phyloP scores from a whole-genome alignment of 202 grass and related monocot genomes.

The Saccharum hybrid region DNA sequence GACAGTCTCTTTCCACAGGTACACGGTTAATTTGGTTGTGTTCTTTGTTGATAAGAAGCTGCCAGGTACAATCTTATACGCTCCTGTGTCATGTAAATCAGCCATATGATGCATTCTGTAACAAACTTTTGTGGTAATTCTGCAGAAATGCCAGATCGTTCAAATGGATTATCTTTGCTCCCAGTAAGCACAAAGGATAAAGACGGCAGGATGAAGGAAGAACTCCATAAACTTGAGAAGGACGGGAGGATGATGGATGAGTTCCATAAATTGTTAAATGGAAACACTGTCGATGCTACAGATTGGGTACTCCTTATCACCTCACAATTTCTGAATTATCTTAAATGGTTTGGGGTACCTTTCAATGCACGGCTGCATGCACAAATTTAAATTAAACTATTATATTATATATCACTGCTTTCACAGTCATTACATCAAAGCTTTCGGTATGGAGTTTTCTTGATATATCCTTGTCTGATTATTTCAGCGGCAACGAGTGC shows the following conservation, averaged over 20 bases:
- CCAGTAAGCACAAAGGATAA: constrained; percentile 82
- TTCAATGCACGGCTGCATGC: neutral
- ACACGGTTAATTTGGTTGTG: constrained; percentile 96
- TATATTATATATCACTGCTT: neutral
- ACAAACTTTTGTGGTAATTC: constrained; percentile 25
- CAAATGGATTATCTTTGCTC: constrained; percentile 65
- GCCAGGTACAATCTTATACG: constrained; percentile 53
- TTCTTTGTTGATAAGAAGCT: constrained; percentile 95
- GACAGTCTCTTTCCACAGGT: constrained; percentile 60
- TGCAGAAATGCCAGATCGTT: constrained; percentile 94
- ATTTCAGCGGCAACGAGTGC: constrained; percentile 77
- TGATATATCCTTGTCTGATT: constrained; percentile 20
- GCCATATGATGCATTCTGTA: neutral
- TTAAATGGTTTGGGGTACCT: neutral
- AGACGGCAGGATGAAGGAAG: constrained; percentile 57
- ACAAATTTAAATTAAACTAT: neutral
- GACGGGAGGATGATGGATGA: constrained; percentile 69
- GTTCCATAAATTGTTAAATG: constrained; percentile 72
- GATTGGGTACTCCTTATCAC: constrained; percentile 64
- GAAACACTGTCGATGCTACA: constrained; percentile 66
- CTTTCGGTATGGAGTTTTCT: neutral
- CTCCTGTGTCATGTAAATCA: neutral
- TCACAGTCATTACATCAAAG: neutral
- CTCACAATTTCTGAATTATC: neutral
- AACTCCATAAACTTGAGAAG: constrained; percentile 63